Conservation (phyloP, 768 basidiomycete species). For the Gymnopilus junonius region DNA sequence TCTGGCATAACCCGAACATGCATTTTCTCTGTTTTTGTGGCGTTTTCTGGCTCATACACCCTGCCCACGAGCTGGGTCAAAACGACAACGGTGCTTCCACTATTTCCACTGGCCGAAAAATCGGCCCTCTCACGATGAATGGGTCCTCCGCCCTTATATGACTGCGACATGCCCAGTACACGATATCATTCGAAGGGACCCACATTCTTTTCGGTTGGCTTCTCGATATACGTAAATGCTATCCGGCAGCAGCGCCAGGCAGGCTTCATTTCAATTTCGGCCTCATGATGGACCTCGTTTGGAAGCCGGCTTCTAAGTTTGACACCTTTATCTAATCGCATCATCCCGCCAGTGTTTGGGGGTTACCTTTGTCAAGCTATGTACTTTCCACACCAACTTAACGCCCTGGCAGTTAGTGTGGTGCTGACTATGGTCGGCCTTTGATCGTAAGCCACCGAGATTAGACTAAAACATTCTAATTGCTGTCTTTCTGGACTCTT, state of each 20-base stretch:
- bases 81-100: neutral
- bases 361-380: neutral
- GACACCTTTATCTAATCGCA: neutral
- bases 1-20: slow-evolving; percentile 1
- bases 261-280: too few relatives aligned
- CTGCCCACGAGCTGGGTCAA: neutral
- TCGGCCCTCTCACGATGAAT: too few relatives aligned
- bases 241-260: too few relatives aligned
- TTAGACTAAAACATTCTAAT: too few relatives aligned
- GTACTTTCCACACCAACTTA: too few relatives aligned
- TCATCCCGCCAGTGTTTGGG: neutral
- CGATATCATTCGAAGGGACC: neutral
- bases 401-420: too few relatives aligned
- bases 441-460: too few relatives aligned
- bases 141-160: neutral
- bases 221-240: neutral
- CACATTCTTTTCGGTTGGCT: neutral
- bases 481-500: neutral
- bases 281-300: neutral
- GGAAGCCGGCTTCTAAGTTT: neutral
- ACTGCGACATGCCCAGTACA: neutral
- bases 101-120: neutral
- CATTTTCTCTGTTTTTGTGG: slow-evolving; percentile 3
- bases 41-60: neutral
- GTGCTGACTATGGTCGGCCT: too few relatives aligned